Evolutionary conservation across 2,329 filamentous ascomycete species (phyloP).

Genomic region (Botrytis galanthina): DNA sequence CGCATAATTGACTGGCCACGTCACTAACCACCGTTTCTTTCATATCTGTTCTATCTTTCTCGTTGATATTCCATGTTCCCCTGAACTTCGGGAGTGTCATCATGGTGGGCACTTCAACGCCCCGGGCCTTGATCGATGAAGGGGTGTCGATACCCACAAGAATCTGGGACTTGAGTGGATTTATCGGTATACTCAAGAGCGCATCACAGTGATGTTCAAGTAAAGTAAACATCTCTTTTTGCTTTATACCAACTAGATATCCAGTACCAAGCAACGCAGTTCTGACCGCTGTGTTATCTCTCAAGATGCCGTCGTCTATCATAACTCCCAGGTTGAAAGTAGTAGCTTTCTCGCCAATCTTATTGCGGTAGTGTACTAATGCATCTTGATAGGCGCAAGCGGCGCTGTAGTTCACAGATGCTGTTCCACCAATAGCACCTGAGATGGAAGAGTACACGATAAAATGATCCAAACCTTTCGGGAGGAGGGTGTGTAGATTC

Average conservation of each 20-base stretch:
- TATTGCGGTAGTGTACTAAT: slow-evolving; percentile 23
- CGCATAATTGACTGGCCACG: background rate
- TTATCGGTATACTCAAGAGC: background rate
- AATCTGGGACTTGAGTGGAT: background rate
- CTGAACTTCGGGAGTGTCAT: background rate
- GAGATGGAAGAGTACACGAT: slow-evolving; percentile 39
- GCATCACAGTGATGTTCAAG: slow-evolving; percentile 33
- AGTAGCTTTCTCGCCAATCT: slow-evolving; percentile 21
- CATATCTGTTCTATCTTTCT: background rate
- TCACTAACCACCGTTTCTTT: background rate
- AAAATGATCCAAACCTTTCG: slow-evolving; percentile 24
- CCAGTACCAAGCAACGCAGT: slow-evolving; percentile 30
- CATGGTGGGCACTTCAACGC: background rate
- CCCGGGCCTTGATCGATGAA: background rate
- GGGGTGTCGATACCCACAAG: background rate
- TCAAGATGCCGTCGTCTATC: slow-evolving; percentile 27
- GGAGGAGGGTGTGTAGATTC: slow-evolving; percentile 28
- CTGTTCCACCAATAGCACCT: slow-evolving; percentile 24
- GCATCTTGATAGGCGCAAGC: slow-evolving; percentile 37
- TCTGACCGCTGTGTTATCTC: slow-evolving; percentile 21
- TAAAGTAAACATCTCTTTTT: slow-evolving; percentile 53
- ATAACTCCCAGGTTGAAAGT: slow-evolving; percentile 26
- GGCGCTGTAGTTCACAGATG: slow-evolving; percentile 25
- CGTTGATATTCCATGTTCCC: background rate
- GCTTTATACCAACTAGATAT: slow-evolving; percentile 46